Percentiles rank a stretch among this genome's conserved stretches.
phyloP scores from a whole-genome alignment of 768 basidiomycete genomes.

The Boletus rubescentipes region DNA sequence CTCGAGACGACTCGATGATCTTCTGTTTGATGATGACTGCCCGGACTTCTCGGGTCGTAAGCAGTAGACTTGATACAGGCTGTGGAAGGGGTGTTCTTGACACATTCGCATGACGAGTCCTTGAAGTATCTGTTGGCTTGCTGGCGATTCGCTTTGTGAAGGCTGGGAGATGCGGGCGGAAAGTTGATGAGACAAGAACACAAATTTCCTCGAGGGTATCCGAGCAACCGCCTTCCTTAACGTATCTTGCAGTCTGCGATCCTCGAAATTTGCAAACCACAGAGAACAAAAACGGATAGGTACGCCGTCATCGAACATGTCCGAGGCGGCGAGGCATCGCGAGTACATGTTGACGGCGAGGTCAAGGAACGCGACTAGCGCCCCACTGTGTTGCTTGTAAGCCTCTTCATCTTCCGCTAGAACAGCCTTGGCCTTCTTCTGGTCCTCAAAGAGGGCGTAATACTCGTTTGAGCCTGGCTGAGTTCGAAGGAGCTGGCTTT shows the following conservation, averaged over 20 bases:
- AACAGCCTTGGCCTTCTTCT: slow-evolving; percentile 44
- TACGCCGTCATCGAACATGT: slow-evolving; percentile 72
- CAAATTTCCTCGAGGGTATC: slow-evolving; percentile 84
- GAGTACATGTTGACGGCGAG: slow-evolving; percentile 88
- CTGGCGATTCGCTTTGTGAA: slow-evolving; percentile 24
- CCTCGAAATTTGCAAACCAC: slow-evolving; percentile 88
- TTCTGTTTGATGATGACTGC: slow-evolving; percentile 28
- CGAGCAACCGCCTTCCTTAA: slow-evolving; percentile 48
- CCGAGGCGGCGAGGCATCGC: slow-evolving; percentile 64
- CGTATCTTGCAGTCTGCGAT: slow-evolving; percentile 43
- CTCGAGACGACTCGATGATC: slow-evolving; percentile 48
- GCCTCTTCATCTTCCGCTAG: slow-evolving; percentile 54
- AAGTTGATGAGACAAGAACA: slow-evolving; percentile 92
- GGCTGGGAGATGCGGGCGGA: slow-evolving; percentile 77
- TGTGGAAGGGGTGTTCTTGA: slow-evolving; percentile 91
- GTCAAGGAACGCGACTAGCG: slow-evolving; percentile 62
- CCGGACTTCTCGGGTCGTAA: slow-evolving; percentile 44
- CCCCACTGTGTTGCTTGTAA: slow-evolving; percentile 39
- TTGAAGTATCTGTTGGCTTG: slow-evolving; percentile 61
- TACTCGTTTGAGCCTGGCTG: slow-evolving; percentile 19
- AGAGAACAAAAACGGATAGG: slow-evolving; percentile 83
- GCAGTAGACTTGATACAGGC: slow-evolving; percentile 85
- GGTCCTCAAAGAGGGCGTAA: slow-evolving; percentile 35
- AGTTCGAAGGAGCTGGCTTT: slow-evolving; percentile 33
- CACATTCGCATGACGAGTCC: slow-evolving; percentile 73